Percentiles rank a stretch among this genome's conserved stretches.
Evolutionary conservation across 176 grass and related monocot genomes (phyloP).

Genomic region (Carex cristatella): DNA sequence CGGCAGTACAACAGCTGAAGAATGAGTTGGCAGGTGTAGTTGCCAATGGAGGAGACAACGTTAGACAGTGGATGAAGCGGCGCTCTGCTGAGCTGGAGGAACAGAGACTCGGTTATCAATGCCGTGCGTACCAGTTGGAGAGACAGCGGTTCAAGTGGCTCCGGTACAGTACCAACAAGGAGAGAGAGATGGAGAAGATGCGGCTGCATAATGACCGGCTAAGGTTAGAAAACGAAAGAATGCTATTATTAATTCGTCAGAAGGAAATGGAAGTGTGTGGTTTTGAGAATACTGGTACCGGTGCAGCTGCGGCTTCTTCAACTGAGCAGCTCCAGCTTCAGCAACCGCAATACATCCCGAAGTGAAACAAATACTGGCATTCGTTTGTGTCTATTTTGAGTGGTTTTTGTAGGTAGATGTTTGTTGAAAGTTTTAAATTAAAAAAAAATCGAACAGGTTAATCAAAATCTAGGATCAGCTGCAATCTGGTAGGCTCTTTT

Average conservation of each 20-base stretch:
- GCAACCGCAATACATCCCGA: not conserved
- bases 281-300: constrained; percentile 16
- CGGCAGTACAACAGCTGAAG: constrained; percentile 45
- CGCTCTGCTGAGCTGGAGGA: constrained; percentile 63
- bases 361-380: not conserved
- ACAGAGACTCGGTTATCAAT: constrained; percentile 44
- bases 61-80: constrained; percentile 44
- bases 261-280: constrained; percentile 53
- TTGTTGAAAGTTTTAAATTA: not conserved
- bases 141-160: constrained; percentile 71
- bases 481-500: not conserved
- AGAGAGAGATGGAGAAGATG: constrained; percentile 60
- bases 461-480: not conserved
- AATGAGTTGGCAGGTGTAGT: constrained; percentile 35
- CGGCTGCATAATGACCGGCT: constrained; percentile 54
- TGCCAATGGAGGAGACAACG: constrained; percentile 26
- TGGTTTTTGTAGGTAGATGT: constrained; percentile 8
- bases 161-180: constrained; percentile 57
- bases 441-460: not conserved
- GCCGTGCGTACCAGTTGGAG: constrained; percentile 41
- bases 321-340: constrained; percentile 11
- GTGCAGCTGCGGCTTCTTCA: constrained; percentile 2
- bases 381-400: not conserved
- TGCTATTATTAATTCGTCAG: constrained; percentile 72
- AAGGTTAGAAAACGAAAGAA: constrained; percentile 49